phyloP scores from a whole-genome alignment of 306 rosid genomes.

The Cicer arietinum region DNA sequence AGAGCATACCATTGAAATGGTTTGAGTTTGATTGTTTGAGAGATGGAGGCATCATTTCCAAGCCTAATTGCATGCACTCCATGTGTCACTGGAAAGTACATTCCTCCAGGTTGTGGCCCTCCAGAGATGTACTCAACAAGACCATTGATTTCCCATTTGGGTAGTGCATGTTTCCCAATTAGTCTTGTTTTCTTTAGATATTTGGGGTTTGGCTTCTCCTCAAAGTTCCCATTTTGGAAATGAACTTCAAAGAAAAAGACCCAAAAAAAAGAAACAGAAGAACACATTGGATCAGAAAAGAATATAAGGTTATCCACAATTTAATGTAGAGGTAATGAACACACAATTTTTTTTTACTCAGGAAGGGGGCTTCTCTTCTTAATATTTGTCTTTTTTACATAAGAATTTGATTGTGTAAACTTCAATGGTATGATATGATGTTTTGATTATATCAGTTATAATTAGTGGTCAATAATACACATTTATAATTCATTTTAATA shows the following conservation, averaged over 20 bases:
- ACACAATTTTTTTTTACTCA: not conserved
- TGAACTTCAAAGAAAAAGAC: conserved; percentile 46
- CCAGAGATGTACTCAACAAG: conserved; percentile 82
- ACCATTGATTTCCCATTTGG: conserved; percentile 89
- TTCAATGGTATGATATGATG: too few species aligned
- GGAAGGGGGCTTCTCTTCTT: too few species aligned
- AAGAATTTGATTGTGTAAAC: too few species aligned
- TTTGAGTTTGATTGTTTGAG: conserved; percentile 71
- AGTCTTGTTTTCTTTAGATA: conserved; percentile 66
- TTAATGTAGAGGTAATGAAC: not conserved
- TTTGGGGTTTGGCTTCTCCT: conserved; percentile 61
- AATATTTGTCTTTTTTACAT: too few species aligned
- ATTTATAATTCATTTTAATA: too few species aligned
- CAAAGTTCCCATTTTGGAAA: conserved; percentile 85
- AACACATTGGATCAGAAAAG: conserved; percentile 1
- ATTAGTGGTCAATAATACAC: too few species aligned
- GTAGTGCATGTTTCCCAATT: conserved; percentile 68
- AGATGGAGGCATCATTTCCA: conserved; percentile 89
- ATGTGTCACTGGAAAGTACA: conserved; percentile 79
- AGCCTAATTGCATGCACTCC: conserved; percentile 96
- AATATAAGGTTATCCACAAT: conserved; percentile 6
- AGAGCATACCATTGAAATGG: conserved; percentile 71
- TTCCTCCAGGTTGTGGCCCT: conserved; percentile 96
- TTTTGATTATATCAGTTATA: too few species aligned
- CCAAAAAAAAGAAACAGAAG: not conserved